Conservation (phyloP, 805 yeast species). For the Kuraishia capsulata region DNA sequence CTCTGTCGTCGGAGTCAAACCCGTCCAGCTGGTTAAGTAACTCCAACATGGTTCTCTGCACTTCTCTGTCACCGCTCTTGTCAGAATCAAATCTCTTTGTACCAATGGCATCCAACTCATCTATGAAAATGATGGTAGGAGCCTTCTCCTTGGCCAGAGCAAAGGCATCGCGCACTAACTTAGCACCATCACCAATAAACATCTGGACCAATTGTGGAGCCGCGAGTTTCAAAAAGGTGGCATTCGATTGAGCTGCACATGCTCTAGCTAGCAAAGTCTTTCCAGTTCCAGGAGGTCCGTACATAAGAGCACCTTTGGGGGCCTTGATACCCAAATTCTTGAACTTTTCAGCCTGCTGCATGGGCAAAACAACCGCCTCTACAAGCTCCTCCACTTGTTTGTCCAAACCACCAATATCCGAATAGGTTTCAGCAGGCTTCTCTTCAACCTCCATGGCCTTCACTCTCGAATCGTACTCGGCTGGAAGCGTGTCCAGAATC, state of each 20-base stretch:
- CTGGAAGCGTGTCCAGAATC: conserved; percentile 88
- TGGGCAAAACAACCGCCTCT: conserved; percentile 96
- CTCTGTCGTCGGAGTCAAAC: conserved; percentile 94
- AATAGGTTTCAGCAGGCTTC: conserved; percentile 94
- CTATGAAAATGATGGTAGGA: conserved; percentile 95
- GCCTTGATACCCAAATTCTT: conserved; percentile 91
- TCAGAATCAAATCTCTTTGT: conserved; percentile 96
- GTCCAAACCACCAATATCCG: conserved; percentile 97
- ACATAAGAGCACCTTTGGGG: conserved; percentile 97
- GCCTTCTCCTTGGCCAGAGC: conserved; percentile 97
- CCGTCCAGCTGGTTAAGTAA: conserved; percentile 96
- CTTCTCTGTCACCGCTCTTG: conserved; percentile 96
- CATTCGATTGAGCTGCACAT: conserved; percentile 98
- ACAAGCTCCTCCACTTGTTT: conserved; percentile 97
- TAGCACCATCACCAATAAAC: conserved; percentile 99
- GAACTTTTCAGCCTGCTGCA: conserved; percentile 97
- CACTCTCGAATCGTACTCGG: conserved; percentile 95
- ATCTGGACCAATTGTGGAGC: conserved; percentile 98
- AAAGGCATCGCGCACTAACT: conserved; percentile 94
- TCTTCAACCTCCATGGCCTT: conserved; percentile 99
- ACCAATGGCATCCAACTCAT: conserved; percentile 98
- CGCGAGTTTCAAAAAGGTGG: conserved; percentile 91
- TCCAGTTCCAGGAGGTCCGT: conserved; percentile 99
- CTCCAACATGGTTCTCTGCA: conserved; percentile 98
- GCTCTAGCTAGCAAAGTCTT: conserved; percentile 95